phyloP scores from a whole-genome alignment of 2,329 filamentous ascomycete species.

The Eutypa lata region DNA sequence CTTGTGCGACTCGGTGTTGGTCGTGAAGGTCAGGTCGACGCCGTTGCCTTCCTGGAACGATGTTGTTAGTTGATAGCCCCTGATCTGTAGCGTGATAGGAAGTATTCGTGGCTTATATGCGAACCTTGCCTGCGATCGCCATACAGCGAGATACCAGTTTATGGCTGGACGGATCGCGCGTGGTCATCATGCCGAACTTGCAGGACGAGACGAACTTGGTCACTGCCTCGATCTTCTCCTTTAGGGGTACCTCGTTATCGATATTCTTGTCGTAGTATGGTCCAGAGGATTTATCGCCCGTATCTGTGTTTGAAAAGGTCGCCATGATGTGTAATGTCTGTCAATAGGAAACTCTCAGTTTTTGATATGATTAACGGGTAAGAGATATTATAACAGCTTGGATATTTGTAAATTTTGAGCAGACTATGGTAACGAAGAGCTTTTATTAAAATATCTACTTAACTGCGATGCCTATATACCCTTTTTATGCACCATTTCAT shows the following conservation, averaged over 20 bases:
- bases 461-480: no score
- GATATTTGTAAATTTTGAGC: no score
- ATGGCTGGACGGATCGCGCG: constrained; percentile 52
- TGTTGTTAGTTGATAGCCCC: background rate
- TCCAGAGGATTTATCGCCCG: constrained; percentile 34
- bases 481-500: background rate
- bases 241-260: constrained; percentile 53
- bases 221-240: constrained; percentile 65
- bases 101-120: no score
- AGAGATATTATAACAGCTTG: no score
- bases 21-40: constrained; percentile 82
- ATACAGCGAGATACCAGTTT: constrained; percentile 63
- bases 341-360: background rate
- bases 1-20: constrained; percentile 87
- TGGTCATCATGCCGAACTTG: constrained; percentile 72
- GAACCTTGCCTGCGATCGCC: constrained; percentile 65
- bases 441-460: no score
- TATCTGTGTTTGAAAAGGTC: constrained; percentile 15
- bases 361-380: background rate
- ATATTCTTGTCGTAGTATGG: constrained; percentile 65
- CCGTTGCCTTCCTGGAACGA: constrained; percentile 65
- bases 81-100: no score
- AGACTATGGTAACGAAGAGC: no score
- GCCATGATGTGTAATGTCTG: constrained; percentile 7
- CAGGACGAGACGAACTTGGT: constrained; percentile 55